Conservation (phyloP, 495 filamentous ascomycete genomes). For the Saxispiralis lemnorum region DNA sequence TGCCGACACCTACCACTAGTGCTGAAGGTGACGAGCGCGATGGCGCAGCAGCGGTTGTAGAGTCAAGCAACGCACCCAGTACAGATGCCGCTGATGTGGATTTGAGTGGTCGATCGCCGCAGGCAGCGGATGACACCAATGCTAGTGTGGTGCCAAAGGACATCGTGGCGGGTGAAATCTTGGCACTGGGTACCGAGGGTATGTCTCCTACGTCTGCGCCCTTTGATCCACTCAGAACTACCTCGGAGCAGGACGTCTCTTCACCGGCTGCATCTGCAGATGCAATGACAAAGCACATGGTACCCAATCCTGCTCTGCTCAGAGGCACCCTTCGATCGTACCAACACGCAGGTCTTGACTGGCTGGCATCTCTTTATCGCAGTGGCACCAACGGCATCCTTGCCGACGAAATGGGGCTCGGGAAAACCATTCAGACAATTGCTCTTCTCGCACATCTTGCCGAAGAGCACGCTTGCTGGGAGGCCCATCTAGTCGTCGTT, state of each 20-base stretch:
- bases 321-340: slow-evolving; percentile 89
- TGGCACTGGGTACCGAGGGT: background rate
- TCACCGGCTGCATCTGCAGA: background rate
- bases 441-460: slow-evolving; percentile 85
- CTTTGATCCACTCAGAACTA: background rate
- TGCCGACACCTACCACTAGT: slow-evolving; percentile 14
- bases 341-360: slow-evolving; percentile 89
- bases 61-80: background rate
- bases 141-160: background rate
- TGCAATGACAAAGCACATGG: slow-evolving; percentile 29
- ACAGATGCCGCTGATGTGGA: background rate
- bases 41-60: no score
- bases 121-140: no score
- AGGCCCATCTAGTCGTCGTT: slow-evolving; percentile 87
- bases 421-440: slow-evolving; percentile 98
- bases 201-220: background rate
- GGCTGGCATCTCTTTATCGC: slow-evolving; percentile 84
- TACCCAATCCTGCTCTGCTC: slow-evolving; percentile 70
- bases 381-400: slow-evolving; percentile 91
- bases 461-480: slow-evolving; percentile 81
- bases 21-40: slow-evolving; percentile 12
- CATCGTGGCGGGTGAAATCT: background rate
- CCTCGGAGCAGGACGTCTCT: background rate
- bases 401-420: slow-evolving; percentile 98
- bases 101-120: no score